These are phyloP conservation scores for Schoenoplectus triqueter DNA, from an alignment of 202 grass and related monocot species.

Conservation along the genomic window DNA sequence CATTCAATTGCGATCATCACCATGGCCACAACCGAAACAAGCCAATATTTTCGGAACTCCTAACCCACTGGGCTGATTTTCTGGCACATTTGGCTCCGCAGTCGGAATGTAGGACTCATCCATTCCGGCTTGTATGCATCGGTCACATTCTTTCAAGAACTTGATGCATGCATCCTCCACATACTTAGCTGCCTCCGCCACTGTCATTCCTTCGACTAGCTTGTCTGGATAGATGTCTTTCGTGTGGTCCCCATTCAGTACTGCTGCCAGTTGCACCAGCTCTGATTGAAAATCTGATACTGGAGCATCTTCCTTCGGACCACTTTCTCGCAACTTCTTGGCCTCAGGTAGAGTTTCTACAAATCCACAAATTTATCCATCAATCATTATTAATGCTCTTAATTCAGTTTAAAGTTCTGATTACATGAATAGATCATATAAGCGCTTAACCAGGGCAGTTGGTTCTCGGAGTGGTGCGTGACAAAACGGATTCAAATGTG, in stretches of 20 bases:
- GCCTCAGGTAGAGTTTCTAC: slow-evolving; percentile 56
- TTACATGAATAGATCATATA: not conserved
- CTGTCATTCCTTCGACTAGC: slow-evolving; percentile 76
- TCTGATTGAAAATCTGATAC: slow-evolving; percentile 79
- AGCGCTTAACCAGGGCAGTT: slow-evolving; percentile 60
- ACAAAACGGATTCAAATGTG: slow-evolving; percentile 70
- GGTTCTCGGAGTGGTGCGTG: slow-evolving; percentile 57
- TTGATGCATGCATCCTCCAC: slow-evolving; percentile 43
- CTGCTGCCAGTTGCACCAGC: slow-evolving; percentile 72
- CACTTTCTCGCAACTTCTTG: slow-evolving; percentile 45
- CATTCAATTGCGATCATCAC: slow-evolving; percentile 4
- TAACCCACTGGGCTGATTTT: not conserved
- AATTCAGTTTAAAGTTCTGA: not conserved
- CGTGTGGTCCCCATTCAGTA: slow-evolving; percentile 70
- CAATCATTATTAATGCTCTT: not conserved
- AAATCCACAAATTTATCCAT: not conserved
- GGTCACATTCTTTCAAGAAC: slow-evolving; percentile 64
- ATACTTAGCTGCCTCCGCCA: slow-evolving; percentile 58
- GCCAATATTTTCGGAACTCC: slow-evolving; percentile 43
- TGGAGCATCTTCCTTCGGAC: slow-evolving; percentile 43
- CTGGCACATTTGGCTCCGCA: slow-evolving; percentile 25
- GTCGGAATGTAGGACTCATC: slow-evolving; percentile 61
- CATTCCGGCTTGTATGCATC: slow-evolving; percentile 50
- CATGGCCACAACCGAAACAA: slow-evolving; percentile 54
- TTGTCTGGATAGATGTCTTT: slow-evolving; percentile 58